Conservation (phyloP, 352 stramenopile species). For the Phytophthora kernoviae region DNA sequence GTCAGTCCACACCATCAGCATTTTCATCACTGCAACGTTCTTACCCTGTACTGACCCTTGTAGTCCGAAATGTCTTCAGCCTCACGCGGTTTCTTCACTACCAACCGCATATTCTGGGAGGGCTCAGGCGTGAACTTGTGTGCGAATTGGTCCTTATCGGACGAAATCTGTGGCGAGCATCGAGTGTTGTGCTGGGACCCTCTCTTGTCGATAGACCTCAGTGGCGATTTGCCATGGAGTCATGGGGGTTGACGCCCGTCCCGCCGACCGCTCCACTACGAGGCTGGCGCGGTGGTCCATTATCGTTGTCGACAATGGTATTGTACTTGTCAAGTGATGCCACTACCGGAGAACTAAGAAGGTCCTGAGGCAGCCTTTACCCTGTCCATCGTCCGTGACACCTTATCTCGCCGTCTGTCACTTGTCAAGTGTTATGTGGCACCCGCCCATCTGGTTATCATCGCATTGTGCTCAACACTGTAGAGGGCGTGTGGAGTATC, state of each 20-base stretch:
- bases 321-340: too few species aligned
- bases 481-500: too few species aligned
- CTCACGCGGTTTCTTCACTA: conserved; percentile 39
- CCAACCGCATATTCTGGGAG: conserved; percentile 25
- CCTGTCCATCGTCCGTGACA: conserved; percentile 21
- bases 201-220: conserved; percentile 21
- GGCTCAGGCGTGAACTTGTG: conserved; percentile 17
- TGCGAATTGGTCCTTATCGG: conserved; percentile 30
- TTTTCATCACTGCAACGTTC: conserved; percentile 6
- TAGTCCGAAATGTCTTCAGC: conserved; percentile 37
- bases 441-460: conserved; percentile 16
- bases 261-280: conserved; percentile 16
- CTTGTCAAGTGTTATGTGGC: conserved; percentile 16
- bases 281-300: conserved; percentile 21
- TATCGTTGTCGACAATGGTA: conserved; percentile 13
- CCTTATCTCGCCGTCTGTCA: conserved; percentile 34
- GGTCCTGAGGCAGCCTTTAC: conserved; percentile 7
- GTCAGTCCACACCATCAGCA: conserved; percentile 14
- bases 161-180: conserved; percentile 32
- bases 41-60: conserved; percentile 48
- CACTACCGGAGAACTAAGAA: too few species aligned
- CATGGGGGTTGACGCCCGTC: conserved; percentile 18
- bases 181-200: conserved; percentile 3
- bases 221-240: conserved; percentile 31
- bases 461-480: neutral